Conservation (phyloP, 1,284 basidiomycete species). For the Irpex lacteus region DNA sequence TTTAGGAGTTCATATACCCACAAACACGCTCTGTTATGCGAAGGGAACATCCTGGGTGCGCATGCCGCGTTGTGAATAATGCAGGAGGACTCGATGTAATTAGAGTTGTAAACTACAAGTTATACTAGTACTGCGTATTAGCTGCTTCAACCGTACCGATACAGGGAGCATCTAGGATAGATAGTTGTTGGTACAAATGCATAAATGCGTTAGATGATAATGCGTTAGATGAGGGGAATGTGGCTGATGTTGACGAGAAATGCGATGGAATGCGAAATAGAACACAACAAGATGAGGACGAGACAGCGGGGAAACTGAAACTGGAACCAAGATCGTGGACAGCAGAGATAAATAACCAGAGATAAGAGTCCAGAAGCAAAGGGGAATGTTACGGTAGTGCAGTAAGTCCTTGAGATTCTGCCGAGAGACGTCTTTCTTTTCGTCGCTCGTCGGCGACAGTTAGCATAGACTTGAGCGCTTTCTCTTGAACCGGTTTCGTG, state of each 20-base stretch:
- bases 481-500: slow-evolving; percentile 37
- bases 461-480: slow-evolving; percentile 34
- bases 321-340: neutral
- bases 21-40: no score
- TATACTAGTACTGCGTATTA: neutral
- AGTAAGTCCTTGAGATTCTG: neutral
- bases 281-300: neutral
- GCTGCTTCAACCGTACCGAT: neutral
- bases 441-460: slow-evolving; percentile 32
- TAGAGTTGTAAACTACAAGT: neutral
- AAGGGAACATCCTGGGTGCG: neutral
- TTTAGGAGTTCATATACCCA: no score
- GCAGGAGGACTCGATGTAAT: no score
- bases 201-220: neutral
- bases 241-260: neutral
- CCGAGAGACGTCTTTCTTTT: slow-evolving; percentile 8
- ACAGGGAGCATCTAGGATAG: neutral
- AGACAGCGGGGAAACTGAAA: no score
- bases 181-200: neutral
- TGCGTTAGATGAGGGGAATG: neutral
- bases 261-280: neutral
- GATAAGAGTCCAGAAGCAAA: neutral
- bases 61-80: no score
- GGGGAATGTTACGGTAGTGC: neutral
- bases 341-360: neutral